Base-by-base conservation (phyloP, 108 stramenopile genomes). In the Stephanodiscus minutulus region DNA sequence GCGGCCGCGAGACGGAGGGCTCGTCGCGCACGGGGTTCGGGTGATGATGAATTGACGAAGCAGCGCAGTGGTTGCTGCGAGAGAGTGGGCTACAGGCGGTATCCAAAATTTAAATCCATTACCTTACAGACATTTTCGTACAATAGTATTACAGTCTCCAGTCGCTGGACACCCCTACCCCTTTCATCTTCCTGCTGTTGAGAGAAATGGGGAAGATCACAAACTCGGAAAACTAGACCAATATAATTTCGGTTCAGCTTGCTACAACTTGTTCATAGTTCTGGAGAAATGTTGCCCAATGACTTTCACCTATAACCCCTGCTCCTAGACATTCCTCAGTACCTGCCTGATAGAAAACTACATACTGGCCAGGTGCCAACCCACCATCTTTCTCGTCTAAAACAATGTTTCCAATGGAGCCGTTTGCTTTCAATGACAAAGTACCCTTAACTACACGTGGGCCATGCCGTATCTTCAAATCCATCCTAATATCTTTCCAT, bases 281-380 rank as follows among this genome's bases (percentile, higher is more conserved):
- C 55, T 60, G 37, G 24, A 91, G 64, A 76, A 89, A 88, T 52
- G 72, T 77, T 24, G 84, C 74, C 92, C 92, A 96, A 58, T 90
- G 90, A 41, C 64, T 71, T 70, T 96, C 93, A 41, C 92, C 91
- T 22, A 97, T 97, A 15, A 97, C 84, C 24, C 91, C 96, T 5
- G 91, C 80, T 5, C 96, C 97, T 27, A 96, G 55, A 84, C 97
- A 97, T 67, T 94, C 93, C 21, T 68, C 87, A n/a, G 77, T 84
- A n/a, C 84, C 83, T 20, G 53, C 39, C 35, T 55, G 60, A 77
- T 98, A 98, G 69, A 98, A 96, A 8, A 94, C 96, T 43, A 93
- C 93, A 68, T 90, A 98, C 79, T 98, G 97, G 3, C 97, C 97
- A 12, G 97, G 96, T 8, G 97, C 97, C 25, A 98, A 82, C 7